Base-by-base conservation (phyloP, 228 moss, liverwort and hornwort genomes). In the Sphagnum magellanicum region DNA sequence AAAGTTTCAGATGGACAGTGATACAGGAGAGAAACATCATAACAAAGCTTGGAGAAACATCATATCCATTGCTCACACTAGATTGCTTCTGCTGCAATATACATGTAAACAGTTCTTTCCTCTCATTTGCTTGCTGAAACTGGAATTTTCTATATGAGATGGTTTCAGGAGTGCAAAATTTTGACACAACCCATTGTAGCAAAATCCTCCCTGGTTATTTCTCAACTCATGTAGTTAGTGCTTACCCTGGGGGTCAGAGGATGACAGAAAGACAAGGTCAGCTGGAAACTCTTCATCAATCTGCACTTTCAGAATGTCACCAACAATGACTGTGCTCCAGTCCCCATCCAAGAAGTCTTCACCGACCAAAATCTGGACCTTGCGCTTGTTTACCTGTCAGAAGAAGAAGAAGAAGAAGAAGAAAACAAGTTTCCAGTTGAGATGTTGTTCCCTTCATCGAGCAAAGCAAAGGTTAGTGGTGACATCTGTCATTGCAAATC, bases 241-340 rank as follows among this genome's bases (percentile, higher is more conserved):
- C 32, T 32, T 65, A 91, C 93, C 98, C 79, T 98, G 90, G 47
- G 72, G 72, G 32, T 98, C 93, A 4, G 98, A 85, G 6, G 93
- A 98, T 0, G 89, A 93, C 71, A 93, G 52, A 8, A 98, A 98
- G 48, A 98, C 87, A 5, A 98, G 73, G 59, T 98, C 98, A 32
- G 98, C 86, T 15, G 93, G 98, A 71, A 98, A 98, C 60, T 92
- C 89, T 78, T 90, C 81, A 61, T 89, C 74, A 5, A 69, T 73
- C 4, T 92, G 87, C 7, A 98, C 77, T 61, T 93, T 91, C 8
- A 98, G 68, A 59, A 98, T 74, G 52, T 98, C 98, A 10, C 98
- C 98, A 64, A 98, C 93, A 47, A 90, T 52, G 49, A 98, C 74
- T 3, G 81, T 85, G 63, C 85, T 90, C 93, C 93, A 98, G 50